Conservation (phyloP, 148 eudicot genomes). For the Pharnaceum exiguum region DNA sequence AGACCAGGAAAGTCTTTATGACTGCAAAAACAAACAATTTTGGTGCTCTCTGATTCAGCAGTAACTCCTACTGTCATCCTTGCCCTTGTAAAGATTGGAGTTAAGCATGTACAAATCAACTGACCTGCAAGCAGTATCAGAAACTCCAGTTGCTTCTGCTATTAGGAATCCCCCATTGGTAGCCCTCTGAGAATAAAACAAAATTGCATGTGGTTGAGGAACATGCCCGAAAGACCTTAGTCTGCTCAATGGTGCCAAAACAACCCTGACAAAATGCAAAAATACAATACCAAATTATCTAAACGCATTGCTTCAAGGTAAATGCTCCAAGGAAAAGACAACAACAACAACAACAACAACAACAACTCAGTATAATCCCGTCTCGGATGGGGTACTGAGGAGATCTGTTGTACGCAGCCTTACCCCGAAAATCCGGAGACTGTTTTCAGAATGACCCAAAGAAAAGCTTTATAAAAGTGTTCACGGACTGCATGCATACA, state of each 20-base stretch:
- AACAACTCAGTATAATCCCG: too few relatives aligned
- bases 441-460: too few relatives aligned
- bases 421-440: too few relatives aligned
- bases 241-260: slow-evolving; percentile 45
- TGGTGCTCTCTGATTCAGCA: background rate
- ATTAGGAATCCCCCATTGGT: slow-evolving; percentile 47
- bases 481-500: too few relatives aligned
- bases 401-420: too few relatives aligned
- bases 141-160: slow-evolving; percentile 43
- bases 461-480: too few relatives aligned
- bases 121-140: slow-evolving; percentile 46
- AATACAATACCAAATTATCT: background rate
- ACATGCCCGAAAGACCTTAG: slow-evolving; percentile 43
- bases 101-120: background rate
- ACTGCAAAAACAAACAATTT: slow-evolving; percentile 8
- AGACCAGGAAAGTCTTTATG: slow-evolving; percentile 38
- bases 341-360: too few relatives aligned
- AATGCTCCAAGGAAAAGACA: too few relatives aligned
- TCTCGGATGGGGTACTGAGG: too few relatives aligned
- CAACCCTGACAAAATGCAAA: slow-evolving; percentile 25
- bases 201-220: slow-evolving; percentile 45
- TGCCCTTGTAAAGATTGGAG: background rate
- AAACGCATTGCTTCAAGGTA: background rate
- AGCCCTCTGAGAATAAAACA: slow-evolving; percentile 45
- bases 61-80: background rate